Conservation (phyloP, 2,329 filamentous ascomycete genomes). For the Colletotrichum lupini region DNA sequence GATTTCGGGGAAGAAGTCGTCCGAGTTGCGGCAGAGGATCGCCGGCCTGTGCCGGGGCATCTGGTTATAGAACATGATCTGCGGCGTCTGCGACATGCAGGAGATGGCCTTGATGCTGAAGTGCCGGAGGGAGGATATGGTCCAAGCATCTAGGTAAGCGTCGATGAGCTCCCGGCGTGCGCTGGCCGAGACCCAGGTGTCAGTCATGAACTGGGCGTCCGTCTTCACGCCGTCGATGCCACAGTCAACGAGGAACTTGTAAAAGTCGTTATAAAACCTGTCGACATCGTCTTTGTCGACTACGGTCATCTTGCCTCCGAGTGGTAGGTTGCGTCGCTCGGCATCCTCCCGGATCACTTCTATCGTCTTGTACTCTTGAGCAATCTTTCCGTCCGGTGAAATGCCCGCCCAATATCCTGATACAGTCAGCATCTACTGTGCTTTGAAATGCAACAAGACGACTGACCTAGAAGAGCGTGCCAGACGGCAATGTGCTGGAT, state of each 20-base stretch:
- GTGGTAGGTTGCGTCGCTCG: slow-evolving; percentile 56
- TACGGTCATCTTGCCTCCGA: slow-evolving; percentile 75
- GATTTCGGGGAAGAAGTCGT: slow-evolving; percentile 90
- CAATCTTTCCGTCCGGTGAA: slow-evolving; percentile 78
- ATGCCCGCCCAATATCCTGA: slow-evolving; percentile 91
- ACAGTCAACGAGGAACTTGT: slow-evolving; percentile 77
- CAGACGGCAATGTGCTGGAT: slow-evolving; percentile 91
- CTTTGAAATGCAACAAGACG: slow-evolving; percentile 36
- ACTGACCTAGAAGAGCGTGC: slow-evolving; percentile 78
- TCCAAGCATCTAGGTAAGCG: slow-evolving; percentile 89
- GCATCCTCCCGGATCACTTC: slow-evolving; percentile 63
- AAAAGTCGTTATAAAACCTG: slow-evolving; percentile 91
- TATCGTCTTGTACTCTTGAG: slow-evolving; percentile 81
- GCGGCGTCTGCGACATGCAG: slow-evolving; percentile 94
- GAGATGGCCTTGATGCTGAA: slow-evolving; percentile 85
- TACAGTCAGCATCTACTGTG: slow-evolving; percentile 32
- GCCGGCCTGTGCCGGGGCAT: slow-evolving; percentile 80
- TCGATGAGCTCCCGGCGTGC: slow-evolving; percentile 78
- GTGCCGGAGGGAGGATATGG: slow-evolving; percentile 78
- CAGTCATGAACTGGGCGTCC: slow-evolving; percentile 90
- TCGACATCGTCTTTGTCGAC: slow-evolving; percentile 79
- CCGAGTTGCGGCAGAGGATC: slow-evolving; percentile 85
- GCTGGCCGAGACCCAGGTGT: slow-evolving; percentile 75
- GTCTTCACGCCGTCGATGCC: slow-evolving; percentile 93
- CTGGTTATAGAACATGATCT: slow-evolving; percentile 87